Base-by-base conservation (phyloP, 2,329 filamentous ascomycete genomes). In the Cladosporium sp. region DNA sequence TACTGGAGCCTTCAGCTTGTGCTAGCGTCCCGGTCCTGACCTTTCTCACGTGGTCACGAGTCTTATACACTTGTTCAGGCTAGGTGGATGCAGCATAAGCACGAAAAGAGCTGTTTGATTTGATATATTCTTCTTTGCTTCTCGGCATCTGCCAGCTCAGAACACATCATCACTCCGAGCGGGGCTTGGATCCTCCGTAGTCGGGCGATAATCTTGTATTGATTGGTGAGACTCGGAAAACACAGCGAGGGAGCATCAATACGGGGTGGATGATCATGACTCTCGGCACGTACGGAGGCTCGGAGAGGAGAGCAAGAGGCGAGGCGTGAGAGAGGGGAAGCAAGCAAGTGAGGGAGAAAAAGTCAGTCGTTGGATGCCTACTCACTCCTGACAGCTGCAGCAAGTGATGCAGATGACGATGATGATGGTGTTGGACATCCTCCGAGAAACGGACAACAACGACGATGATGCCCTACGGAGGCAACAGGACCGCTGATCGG, bases 281-380 rank as follows among this genome's bases (percentile, higher is more conserved):
- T 21, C 54, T 57, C 54, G 54, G 54, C 54, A 16, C 54, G n/a
- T 21, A 57, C 54, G 54, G 54, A 57, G 54, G 54, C 32, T 39
- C 54, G 54, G 54, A 57, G 54, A 32, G 32, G 16, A 34, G 51
- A n/a, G 7, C 5, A 28, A 18, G 51, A 57, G 21, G 28, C n/a
- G 32, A 43, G 18, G 34, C 34, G 34, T n/a, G n/a, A 43, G 36
- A 39, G 54, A 39, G 32, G 16, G 54, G 32, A 39, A 39, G 32
- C 32, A 39, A 57, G 54, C 21, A 36, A 10, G 53, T n/a, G n/a
- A 56, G 53, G 30, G 49, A 30, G 28, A 30, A 10, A 54, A n/a
- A 54, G 51, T 54, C 51, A 32, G 51, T 30, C 32, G 51, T 54
- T 54, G 51, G 51, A 30, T 11, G 26, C 30, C 51, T 28, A 28